Base-by-base conservation (phyloP, 805 yeast genomes). In the Barnettozyma siamensis region DNA sequence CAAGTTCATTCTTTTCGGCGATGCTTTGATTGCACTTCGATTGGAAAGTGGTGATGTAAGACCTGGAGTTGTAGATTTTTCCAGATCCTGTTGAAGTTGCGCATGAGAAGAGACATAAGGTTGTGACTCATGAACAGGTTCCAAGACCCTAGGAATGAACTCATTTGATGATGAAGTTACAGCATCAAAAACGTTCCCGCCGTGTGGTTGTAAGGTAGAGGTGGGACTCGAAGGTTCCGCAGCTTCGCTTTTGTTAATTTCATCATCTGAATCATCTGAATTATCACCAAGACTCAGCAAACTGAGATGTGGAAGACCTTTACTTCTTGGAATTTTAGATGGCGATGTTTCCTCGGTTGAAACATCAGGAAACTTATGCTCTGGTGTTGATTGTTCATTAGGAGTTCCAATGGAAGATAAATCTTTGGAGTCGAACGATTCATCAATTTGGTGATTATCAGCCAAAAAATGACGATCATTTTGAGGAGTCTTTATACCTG, bases 301-400 rank as follows among this genome's bases (percentile, higher is more conserved):
- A 41, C 53, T 54, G 23, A 57, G 37, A 32, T 51, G 56, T 16
- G 60, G 59, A 3, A 55, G 35, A 10, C 44, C 58, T 30, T 46
- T 48, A n/a, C 44, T 50, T 38, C 59, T 44, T 16, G 58, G 53
- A 13, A 53, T 28, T 31, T 48, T 55, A 3, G 58, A 53, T 17
- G 58, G 60, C 1, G 58, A 48, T 12, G 34, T 13, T 9, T 16
- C 21, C 13, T 31, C 15, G 18, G 20, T 10, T n/a, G 16, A 6
- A 26, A 24, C 19, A 20, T 11, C 12, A 11, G 18, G 20, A 20
- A 27, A 15, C 7, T 20, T 29, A 12, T 17, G 36, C 5, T 24
- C 41, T 3, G 56, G 55, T 0, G 58, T 53, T 6, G 60, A 55
- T 31, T 47, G 46, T 2, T 39, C 58, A 27, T 47, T 52, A 17